Evolutionary conservation across 208 protist genomes (phyloP).

Genomic region (Crithidia mellificae): DNA sequence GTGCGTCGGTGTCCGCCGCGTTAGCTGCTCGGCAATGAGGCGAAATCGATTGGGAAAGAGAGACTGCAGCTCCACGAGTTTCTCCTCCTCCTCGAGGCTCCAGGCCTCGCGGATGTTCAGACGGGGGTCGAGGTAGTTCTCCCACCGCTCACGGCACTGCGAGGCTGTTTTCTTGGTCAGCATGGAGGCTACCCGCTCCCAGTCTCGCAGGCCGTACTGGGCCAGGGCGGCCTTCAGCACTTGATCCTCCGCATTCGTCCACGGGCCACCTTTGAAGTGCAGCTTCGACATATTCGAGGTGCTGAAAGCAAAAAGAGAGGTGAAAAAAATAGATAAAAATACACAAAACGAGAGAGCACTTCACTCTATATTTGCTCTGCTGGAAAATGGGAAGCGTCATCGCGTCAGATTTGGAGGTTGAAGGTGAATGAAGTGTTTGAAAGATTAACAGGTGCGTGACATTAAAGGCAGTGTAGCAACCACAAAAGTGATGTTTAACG

Average conservation of each 20-base stretch:
- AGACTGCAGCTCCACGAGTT: conserved; percentile 98
- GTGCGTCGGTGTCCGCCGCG: conserved; percentile 40
- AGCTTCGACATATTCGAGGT: conserved; percentile 94
- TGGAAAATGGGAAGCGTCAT: too few relatives aligned
- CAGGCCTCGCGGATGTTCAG: conserved; percentile 99
- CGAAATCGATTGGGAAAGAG: conserved; percentile 99
- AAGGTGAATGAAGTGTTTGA: too few relatives aligned
- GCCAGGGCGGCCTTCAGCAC: conserved; percentile 99
- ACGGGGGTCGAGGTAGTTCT: conserved; percentile 99
- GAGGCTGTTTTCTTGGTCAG: conserved; percentile 98
- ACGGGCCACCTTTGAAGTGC: conserved; percentile 97
- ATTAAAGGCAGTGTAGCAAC: too few relatives aligned
- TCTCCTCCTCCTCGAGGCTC: conserved; percentile 99
- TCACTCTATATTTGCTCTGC: too few relatives aligned
- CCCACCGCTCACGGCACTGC: conserved; percentile 99
- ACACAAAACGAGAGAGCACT: too few relatives aligned
- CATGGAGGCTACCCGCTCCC: conserved; percentile 98
- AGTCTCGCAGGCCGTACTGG: conserved; percentile 99
- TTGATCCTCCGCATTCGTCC: conserved; percentile 99
- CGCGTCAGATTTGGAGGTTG: too few relatives aligned
- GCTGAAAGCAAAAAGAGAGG: too few relatives aligned
- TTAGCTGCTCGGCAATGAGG: conserved; percentile 95
- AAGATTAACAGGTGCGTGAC: too few relatives aligned
- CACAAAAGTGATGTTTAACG: too few relatives aligned
- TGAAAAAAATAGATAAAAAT: too few relatives aligned